phyloP scores from a whole-genome alignment of 1,284 basidiomycete genomes.

The Apiotrichum porosum region DNA sequence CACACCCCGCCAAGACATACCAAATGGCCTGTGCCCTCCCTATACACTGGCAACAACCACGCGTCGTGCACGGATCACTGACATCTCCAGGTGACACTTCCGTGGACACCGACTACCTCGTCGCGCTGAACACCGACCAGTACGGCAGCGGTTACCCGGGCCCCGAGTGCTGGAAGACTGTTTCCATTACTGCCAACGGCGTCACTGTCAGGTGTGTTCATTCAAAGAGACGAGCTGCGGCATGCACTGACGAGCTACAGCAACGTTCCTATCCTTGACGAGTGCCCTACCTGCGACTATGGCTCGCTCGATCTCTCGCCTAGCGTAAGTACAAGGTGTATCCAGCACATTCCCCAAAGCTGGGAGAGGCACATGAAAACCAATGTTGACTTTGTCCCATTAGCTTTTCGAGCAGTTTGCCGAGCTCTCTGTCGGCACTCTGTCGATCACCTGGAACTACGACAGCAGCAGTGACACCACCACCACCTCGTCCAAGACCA shows the following conservation, averaged over 20 bases:
- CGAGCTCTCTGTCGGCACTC: not conserved
- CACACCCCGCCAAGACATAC: too few relatives aligned
- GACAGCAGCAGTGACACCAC: not conserved
- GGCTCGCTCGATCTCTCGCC: constrained; percentile 70
- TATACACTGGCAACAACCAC: too few relatives aligned
- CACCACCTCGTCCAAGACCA: not conserved
- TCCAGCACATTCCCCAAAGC: too few relatives aligned
- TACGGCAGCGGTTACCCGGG: constrained; percentile 54
- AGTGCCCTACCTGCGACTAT: constrained; percentile 48
- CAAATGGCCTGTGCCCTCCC: too few relatives aligned
- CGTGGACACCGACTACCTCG: constrained; percentile 11
- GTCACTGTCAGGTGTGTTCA: constrained; percentile 48
- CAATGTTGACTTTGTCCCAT: too few relatives aligned
- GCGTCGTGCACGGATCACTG: too few relatives aligned
- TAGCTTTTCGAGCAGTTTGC: constrained; percentile 8
- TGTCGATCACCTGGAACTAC: not conserved
- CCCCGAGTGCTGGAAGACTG: constrained; percentile 59
- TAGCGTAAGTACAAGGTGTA: not conserved
- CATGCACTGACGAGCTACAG: constrained; percentile 57
- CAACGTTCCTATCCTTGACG: constrained; percentile 61
- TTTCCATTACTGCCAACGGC: constrained; percentile 63
- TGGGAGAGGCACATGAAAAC: too few relatives aligned
- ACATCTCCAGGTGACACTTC: not conserved
- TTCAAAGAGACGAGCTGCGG: too few relatives aligned
- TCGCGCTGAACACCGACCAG: constrained; percentile 36